Conservation (phyloP, 2,329 filamentous ascomycete genomes). For the Amauroascus verrucosus region DNA sequence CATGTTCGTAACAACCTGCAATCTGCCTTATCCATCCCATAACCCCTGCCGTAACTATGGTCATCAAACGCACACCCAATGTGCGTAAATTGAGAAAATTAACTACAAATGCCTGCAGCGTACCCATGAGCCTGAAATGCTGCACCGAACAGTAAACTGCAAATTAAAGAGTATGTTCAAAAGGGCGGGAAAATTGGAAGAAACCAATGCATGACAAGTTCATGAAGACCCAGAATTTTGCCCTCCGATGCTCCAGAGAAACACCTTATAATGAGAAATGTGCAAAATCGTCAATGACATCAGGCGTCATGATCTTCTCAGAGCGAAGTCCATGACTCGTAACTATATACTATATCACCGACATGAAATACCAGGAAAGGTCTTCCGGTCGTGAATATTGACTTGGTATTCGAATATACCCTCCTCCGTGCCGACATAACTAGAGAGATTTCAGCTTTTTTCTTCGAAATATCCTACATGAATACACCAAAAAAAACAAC, state of each 20-base stretch:
- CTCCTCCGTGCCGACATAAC: conserved; percentile 40
- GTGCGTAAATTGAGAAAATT: neutral
- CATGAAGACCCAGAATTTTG: neutral
- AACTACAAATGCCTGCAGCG: neutral
- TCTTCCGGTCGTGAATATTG: conserved; percentile 40
- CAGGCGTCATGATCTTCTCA: neutral
- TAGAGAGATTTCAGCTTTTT: conserved; percentile 20
- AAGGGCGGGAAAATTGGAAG: neutral
- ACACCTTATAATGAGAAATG: neutral
- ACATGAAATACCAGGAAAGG: conserved; percentile 36
- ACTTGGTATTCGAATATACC: conserved; percentile 41
- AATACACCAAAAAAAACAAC: conserved; percentile 18
- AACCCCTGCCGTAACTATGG: neutral
- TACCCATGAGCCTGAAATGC: neutral
- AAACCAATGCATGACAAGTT: neutral
- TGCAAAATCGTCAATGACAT: neutral
- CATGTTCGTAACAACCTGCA: neutral
- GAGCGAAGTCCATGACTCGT: neutral
- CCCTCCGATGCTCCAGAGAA: neutral
- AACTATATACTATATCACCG: conserved; percentile 23
- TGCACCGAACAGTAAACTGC: neutral
- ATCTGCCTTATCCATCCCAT: neutral
- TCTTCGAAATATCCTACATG: neutral
- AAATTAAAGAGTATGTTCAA: neutral
- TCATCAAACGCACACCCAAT: neutral